These are phyloP conservation scores for Miscanthus lutarioriparius DNA, from an alignment of 176 grass and related monocot species.

Conservation along the genomic window DNA sequence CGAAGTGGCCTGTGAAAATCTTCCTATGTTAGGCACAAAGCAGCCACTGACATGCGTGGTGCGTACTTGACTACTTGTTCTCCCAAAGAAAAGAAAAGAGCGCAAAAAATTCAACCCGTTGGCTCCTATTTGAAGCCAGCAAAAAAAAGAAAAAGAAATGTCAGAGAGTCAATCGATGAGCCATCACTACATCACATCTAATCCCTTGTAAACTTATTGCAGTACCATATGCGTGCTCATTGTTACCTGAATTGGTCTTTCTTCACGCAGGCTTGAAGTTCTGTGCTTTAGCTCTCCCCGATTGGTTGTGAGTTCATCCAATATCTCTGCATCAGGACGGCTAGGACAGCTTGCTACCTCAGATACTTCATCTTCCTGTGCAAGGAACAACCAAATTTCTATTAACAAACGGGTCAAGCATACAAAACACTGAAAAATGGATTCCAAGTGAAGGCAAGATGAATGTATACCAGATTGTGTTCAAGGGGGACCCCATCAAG, in stretches of 20 bases:
- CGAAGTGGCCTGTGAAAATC: constrained; percentile 21
- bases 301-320: constrained; percentile 80
- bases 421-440: neutral
- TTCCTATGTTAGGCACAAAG: constrained; percentile 8
- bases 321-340: constrained; percentile 66
- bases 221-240: neutral
- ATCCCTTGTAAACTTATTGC: neutral
- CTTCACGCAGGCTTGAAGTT: constrained; percentile 44
- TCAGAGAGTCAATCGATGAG: constrained; percentile 30
- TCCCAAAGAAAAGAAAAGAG: constrained; percentile 18
- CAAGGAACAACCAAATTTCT: neutral
- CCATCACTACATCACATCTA: neutral
- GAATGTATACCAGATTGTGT: constrained; percentile 43
- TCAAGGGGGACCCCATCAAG: constrained; percentile 48
- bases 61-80: constrained; percentile 27
- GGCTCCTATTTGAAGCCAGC: constrained; percentile 41
- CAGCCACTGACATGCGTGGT: constrained; percentile 7
- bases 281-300: constrained; percentile 86
- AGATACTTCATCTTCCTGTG: constrained; percentile 50
- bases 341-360: constrained; percentile 32
- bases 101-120: constrained; percentile 32
- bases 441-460: neutral
- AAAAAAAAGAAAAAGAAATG: constrained; percentile 16
- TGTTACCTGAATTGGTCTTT: constrained; percentile 69
- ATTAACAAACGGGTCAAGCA: neutral